These are phyloP conservation scores for Oropetium thomaeum DNA, from an alignment of 176 grass and related monocot species.

Conservation along the genomic window DNA sequence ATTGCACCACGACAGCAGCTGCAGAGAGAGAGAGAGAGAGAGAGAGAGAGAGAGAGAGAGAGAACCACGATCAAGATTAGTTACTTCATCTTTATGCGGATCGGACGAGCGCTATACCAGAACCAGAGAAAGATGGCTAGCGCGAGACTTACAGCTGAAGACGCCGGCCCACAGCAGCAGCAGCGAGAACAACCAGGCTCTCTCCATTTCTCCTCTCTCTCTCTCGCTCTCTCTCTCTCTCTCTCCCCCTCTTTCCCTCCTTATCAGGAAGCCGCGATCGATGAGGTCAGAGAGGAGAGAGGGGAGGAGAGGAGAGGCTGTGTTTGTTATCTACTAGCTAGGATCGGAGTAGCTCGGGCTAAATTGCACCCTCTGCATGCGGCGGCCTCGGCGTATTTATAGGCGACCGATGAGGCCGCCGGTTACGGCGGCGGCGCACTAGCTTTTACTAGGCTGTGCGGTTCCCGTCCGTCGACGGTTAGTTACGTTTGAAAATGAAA, in stretches of 20 bases:
- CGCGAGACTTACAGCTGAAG: conserved; percentile 16
- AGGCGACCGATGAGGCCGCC: background rate
- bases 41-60: too few species aligned
- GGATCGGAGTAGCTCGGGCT: background rate
- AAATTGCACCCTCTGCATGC: conserved; percentile 46
- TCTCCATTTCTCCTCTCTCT: background rate
- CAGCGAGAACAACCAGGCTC: background rate
- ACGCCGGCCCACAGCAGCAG: conserved; percentile 8
- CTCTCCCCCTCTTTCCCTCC: too few species aligned
- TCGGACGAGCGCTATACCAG: too few species aligned
- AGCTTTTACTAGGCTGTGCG: background rate
- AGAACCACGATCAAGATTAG: too few species aligned
- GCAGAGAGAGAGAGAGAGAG: background rate
- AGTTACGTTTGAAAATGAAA: conserved; percentile 12
- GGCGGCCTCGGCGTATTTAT: conserved; percentile 40
- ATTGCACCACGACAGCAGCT: conserved; percentile 31
- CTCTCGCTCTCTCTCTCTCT: background rate
- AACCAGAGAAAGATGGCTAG: too few species aligned
- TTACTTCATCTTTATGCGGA: too few species aligned
- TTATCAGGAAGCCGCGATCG: background rate
- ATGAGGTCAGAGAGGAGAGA: background rate
- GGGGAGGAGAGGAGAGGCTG: background rate
- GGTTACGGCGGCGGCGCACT: background rate
- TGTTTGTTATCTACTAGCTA: background rate
- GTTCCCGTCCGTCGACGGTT: conserved; percentile 20